Conservation (phyloP, 345 rosid genomes). For the Gossypium herbaceum region DNA sequence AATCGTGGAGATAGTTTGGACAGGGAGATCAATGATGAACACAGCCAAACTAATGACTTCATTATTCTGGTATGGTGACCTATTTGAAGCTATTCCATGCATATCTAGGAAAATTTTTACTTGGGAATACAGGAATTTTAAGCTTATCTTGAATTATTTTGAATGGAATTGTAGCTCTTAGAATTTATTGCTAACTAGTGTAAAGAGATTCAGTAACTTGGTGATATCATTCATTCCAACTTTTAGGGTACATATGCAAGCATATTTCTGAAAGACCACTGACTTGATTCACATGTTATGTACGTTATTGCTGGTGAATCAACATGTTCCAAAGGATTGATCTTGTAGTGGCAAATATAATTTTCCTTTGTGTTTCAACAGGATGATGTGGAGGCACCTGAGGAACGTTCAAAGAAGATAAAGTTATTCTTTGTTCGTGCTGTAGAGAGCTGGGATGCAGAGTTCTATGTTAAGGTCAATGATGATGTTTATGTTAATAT, state of each 20-base stretch:
- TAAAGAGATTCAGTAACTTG: neutral
- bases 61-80: constrained; percentile 41
- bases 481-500: constrained; percentile 75
- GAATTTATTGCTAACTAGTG: neutral
- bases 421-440: constrained; percentile 47
- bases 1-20: constrained; percentile 43
- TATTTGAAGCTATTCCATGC: constrained; percentile 15
- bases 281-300: neutral
- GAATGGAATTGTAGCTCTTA: neutral
- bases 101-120: neutral
- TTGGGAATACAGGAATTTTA: neutral
- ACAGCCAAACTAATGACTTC: constrained; percentile 45
- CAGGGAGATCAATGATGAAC: constrained; percentile 39
- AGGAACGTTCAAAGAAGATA: constrained; percentile 48
- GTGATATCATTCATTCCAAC: neutral
- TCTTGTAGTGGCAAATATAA: neutral
- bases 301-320: neutral
- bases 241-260: neutral
- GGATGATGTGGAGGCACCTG: constrained; percentile 62
- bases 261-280: neutral
- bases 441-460: constrained; percentile 65
- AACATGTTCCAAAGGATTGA: constrained; percentile 2
- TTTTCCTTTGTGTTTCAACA: constrained; percentile 26
- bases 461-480: constrained; percentile 69
- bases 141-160: neutral